A percentile compares a stretch with the other conserved stretches of the same genome.
phyloP scores from a whole-genome alignment of 2,329 filamentous ascomycete genomes.

The Talaromyces sp. region DNA sequence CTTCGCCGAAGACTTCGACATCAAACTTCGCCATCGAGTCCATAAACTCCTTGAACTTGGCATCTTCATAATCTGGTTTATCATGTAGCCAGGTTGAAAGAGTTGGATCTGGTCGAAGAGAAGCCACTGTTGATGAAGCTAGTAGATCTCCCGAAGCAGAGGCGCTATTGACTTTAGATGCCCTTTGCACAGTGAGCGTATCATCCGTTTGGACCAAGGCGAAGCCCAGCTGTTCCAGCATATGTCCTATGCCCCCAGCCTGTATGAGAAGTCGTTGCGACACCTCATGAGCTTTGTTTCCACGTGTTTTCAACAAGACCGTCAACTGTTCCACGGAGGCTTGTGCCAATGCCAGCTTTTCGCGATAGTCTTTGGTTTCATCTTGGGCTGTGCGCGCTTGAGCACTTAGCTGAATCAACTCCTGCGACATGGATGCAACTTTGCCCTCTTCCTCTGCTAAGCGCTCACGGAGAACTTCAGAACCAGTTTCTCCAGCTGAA shows the following conservation, averaged over 20 bases:
- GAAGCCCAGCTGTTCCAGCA: constrained; percentile 85
- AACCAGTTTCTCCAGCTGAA: constrained; percentile 78
- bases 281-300: constrained; percentile 72
- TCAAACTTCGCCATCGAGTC: constrained; percentile 73
- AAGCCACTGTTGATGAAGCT: constrained; percentile 34
- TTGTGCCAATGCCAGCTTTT: constrained; percentile 47
- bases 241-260: constrained; percentile 75
- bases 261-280: constrained; percentile 79
- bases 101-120: constrained; percentile 59
- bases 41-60: constrained; percentile 73
- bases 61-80: constrained; percentile 61
- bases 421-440: constrained; percentile 63
- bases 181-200: constrained; percentile 71
- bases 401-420: constrained; percentile 72
- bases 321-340: constrained; percentile 36
- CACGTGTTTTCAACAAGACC: constrained; percentile 65
- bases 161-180: constrained; percentile 51
- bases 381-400: constrained; percentile 72
- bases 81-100: constrained; percentile 80
- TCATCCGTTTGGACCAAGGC: constrained; percentile 71
- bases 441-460: constrained; percentile 73
- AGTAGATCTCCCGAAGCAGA: constrained; percentile 35
- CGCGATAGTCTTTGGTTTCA: constrained; percentile 66
- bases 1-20: constrained; percentile 77
- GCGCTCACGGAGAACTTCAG: constrained; percentile 70